A percentile compares a stretch with the other conserved stretches of the same genome.
These are phyloP conservation scores for Globisporangium recalcitrans DNA, from an alignment of 352 stramenopile species.

Conservation along the genomic window DNA sequence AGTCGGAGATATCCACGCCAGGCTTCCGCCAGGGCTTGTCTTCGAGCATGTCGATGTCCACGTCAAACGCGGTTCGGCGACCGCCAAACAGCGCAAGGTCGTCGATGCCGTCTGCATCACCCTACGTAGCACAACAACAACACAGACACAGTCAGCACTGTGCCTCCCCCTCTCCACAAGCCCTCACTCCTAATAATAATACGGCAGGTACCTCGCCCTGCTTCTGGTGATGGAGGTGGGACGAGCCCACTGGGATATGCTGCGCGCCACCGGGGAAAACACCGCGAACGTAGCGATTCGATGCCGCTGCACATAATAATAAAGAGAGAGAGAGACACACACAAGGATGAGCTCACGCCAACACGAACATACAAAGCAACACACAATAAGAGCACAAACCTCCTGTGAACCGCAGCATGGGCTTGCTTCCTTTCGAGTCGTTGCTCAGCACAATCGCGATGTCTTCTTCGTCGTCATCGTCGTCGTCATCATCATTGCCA, in stretches of 20 bases:
- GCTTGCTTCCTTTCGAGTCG: slow-evolving; percentile 57
- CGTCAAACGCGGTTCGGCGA: slow-evolving; percentile 86
- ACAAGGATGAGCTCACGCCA: neutral
- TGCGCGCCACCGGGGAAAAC: slow-evolving; percentile 38
- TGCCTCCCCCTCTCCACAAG: neutral
- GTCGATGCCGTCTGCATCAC: slow-evolving; percentile 42
- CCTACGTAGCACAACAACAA: neutral
- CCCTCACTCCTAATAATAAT: neutral
- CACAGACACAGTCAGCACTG: neutral
- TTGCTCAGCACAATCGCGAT: slow-evolving; percentile 76
- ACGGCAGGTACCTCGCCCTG: slow-evolving; percentile 16
- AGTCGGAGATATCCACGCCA: slow-evolving; percentile 90
- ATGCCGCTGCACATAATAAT: too few relatives aligned
- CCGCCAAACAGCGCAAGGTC: slow-evolving; percentile 75
- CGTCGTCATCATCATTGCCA: slow-evolving; percentile 55
- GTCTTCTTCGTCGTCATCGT: slow-evolving; percentile 81
- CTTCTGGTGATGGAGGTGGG: slow-evolving; percentile 22
- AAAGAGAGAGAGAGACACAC: neutral
- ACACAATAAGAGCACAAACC: slow-evolving; percentile 14
- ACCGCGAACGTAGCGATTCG: slow-evolving; percentile 72
- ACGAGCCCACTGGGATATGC: slow-evolving; percentile 24
- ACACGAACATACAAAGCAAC: too few relatives aligned
- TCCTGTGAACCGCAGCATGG: slow-evolving; percentile 73
- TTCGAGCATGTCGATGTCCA: slow-evolving; percentile 90
- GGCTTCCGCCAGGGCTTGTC: slow-evolving; percentile 90